Conservation (phyloP, 352 stramenopile genomes). For the Discostella stelligera region DNA sequence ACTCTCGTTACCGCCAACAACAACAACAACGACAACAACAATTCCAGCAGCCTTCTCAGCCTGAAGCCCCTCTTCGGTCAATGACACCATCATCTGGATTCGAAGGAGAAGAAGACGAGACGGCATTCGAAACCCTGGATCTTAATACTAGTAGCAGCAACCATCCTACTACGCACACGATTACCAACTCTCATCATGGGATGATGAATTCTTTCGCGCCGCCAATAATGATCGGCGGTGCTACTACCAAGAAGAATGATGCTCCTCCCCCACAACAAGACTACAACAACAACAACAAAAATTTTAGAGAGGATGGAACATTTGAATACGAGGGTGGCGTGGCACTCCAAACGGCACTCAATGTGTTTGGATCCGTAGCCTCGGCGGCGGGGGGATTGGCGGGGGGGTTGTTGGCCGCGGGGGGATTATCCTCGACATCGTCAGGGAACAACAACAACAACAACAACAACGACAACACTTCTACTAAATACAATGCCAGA, state of each 20-base stretch:
- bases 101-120: not conserved
- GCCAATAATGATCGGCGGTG: not conserved
- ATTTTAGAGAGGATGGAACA: not conserved
- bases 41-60: not conserved
- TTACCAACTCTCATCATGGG: too few relatives aligned
- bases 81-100: too few relatives aligned
- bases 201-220: too few relatives aligned
- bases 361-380: slow-evolving; percentile 7
- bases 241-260: not conserved
- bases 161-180: slow-evolving; percentile 6
- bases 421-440: not conserved
- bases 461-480: not conserved
- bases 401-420: not conserved
- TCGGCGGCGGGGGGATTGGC: not conserved
- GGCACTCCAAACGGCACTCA: slow-evolving; percentile 32
- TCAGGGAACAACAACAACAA: not conserved
- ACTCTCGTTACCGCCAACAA: not conserved
- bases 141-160: not conserved
- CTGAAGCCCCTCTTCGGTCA: not conserved
- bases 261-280: not conserved
- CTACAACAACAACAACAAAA: not conserved
- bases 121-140: slow-evolving; percentile 10
- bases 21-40: not conserved
- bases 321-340: slow-evolving; percentile 35
- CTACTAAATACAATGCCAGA: not conserved